Conservation (phyloP, 805 yeast species). For the Saturnispora ahearnii region DNA sequence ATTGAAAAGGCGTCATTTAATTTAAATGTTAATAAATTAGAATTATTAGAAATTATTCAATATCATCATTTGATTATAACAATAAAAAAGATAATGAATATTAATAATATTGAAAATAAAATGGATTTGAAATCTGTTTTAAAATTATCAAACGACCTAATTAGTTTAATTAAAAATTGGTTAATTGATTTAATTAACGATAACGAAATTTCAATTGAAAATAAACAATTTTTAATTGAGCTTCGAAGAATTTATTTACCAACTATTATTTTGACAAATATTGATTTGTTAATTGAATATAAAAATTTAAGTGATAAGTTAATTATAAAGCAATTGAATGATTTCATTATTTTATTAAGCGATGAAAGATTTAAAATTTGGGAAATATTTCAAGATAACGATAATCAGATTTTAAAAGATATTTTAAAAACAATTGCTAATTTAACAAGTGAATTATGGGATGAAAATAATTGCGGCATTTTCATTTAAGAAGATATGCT, state of each 20-base stretch:
- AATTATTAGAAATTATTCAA: slow-evolving; percentile 21
- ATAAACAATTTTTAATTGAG: slow-evolving; percentile 36
- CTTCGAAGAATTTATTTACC: slow-evolving; percentile 69
- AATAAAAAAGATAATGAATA: slow-evolving; percentile 15
- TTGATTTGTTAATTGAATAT: slow-evolving; percentile 44
- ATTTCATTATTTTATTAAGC: slow-evolving; percentile 55
- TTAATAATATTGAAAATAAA: slow-evolving; percentile 11
- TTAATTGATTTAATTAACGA: slow-evolving; percentile 27
- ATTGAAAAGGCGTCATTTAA: slow-evolving; percentile 32
- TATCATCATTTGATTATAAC: slow-evolving; percentile 19
- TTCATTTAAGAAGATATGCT: slow-evolving; percentile 19
- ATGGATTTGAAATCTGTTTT: slow-evolving; percentile 12
- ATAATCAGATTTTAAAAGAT: slow-evolving; percentile 21
- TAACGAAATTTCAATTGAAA: slow-evolving; percentile 17
- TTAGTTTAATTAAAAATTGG: slow-evolving; percentile 21
- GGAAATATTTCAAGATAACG: slow-evolving; percentile 31
- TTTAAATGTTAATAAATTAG: slow-evolving; percentile 13
- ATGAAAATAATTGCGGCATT: slow-evolving; percentile 32
- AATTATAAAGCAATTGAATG: slow-evolving; percentile 48
- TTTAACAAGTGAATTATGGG: slow-evolving; percentile 32
- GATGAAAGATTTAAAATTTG: slow-evolving; percentile 57
- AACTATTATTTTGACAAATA: slow-evolving; percentile 54
- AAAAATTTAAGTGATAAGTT: slow-evolving; percentile 27
- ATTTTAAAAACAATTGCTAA: slow-evolving; percentile 51
- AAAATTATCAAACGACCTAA: slow-evolving; percentile 13